Percentiles rank a stretch among this genome's conserved stretches.
phyloP scores from a whole-genome alignment of 2,329 filamentous ascomycete genomes.

The Calonectria montana region DNA sequence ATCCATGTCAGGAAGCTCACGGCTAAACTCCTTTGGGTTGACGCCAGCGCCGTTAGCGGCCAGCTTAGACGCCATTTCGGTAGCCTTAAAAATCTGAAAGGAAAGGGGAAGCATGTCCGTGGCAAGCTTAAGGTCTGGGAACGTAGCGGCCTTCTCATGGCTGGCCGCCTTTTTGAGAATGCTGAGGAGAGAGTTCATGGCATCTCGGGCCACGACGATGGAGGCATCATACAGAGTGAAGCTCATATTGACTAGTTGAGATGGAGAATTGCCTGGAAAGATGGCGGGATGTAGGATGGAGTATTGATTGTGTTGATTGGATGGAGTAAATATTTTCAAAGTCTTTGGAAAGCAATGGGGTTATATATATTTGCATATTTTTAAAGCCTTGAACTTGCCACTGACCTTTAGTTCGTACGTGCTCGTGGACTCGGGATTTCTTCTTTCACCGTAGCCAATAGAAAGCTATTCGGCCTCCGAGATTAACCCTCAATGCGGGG shows the following conservation, averaged over 20 bases:
- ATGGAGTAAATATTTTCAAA: too few relatives aligned
- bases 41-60: slow-evolving; percentile 48
- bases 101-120: slow-evolving; percentile 57
- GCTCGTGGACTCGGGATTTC: too few relatives aligned
- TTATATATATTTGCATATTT: too few relatives aligned
- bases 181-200: slow-evolving; percentile 45
- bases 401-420: too few relatives aligned
- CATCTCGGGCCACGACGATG: slow-evolving; percentile 46
- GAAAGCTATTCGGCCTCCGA: too few relatives aligned
- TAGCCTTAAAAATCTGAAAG: slow-evolving; percentile 52
- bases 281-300: slow-evolving; percentile 21
- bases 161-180: slow-evolving; percentile 52
- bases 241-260: slow-evolving; percentile 45
- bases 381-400: too few relatives aligned
- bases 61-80: slow-evolving; percentile 47
- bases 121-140: slow-evolving; percentile 45
- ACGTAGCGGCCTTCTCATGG: slow-evolving; percentile 42
- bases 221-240: slow-evolving; percentile 56
- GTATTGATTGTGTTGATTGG: too few relatives aligned
- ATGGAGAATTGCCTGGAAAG: background rate
- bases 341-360: too few relatives aligned
- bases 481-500: too few relatives aligned
- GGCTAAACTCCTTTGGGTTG: slow-evolving; percentile 39
- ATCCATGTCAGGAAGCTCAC: slow-evolving; percentile 48
- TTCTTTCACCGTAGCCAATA: too few relatives aligned